Base-by-base conservation (phyloP, 345 rosid genomes). In the Punica granatum region DNA sequence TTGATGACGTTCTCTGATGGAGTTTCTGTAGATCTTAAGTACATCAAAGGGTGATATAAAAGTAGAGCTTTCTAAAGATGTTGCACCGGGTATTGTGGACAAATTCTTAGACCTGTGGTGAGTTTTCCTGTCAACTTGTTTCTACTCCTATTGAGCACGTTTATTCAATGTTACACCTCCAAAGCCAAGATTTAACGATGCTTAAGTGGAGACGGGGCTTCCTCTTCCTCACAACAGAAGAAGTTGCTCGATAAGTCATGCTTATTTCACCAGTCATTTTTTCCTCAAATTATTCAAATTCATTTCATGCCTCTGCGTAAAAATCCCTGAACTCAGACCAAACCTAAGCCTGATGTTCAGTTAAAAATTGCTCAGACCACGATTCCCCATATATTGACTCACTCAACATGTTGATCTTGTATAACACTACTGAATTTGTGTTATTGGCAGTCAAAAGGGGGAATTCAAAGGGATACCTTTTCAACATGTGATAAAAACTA, bases 391-490 rank as follows among this genome's bases (percentile, higher is more conserved):
- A 34, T 37, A 26, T 25, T 63, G 44, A 19, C 11, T 14, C 44
- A n/a, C 21, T 2, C 16, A 11, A 31, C 23, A 48, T 12, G 23
- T 12, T 15, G 35, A 26, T 66, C 39, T 30, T 28, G 12, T 64
- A 61, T 69, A 51, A 51, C 23, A 23, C 58, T 51, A n/a, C 28
- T 51, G 58, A n/a, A 7, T 23, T 7, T 2, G 30, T 74, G 73
- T 73, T 25, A 18, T 75, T 79, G 79, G 84, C 81, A 89, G 97
- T 74, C 85, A 89, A 74, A 87, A 82, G 69, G 88, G 83, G 62
- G 80, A 83, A 72, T 89, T 89, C 82, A 87, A 78, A 69, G 89
- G 89, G 69, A 86, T 87, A 89, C 86, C 77, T 53, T 91, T 91
- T 72, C 93, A 75, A 51, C 89, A 78, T 60, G 92, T 89, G 60